phyloP scores from a whole-genome alignment of 257 asterid genomes.

The Nicotiana tabacum region DNA sequence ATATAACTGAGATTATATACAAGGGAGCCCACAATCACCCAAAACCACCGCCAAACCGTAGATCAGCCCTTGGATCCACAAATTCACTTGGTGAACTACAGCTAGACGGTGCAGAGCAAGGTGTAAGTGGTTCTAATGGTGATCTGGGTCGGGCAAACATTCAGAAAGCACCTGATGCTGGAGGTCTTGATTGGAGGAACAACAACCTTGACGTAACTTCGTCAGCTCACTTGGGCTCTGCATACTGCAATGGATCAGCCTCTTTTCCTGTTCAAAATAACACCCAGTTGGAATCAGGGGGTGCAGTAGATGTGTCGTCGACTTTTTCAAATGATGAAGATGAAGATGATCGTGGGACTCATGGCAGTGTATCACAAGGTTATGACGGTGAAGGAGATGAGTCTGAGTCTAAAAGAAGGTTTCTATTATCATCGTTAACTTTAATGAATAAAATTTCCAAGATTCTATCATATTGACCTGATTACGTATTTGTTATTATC shows the following conservation, averaged over 20 bases:
- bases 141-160: slow-evolving; percentile 38
- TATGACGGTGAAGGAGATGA: slow-evolving; percentile 77
- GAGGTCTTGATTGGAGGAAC: slow-evolving; percentile 38
- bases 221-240: slow-evolving; percentile 32
- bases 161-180: slow-evolving; percentile 38
- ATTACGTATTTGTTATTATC: background rate
- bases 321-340: slow-evolving; percentile 64
- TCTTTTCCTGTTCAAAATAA: slow-evolving; percentile 36
- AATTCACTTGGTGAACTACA: slow-evolving; percentile 38
- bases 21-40: slow-evolving; percentile 79
- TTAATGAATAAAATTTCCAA: slow-evolving; percentile 1
- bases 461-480: background rate
- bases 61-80: slow-evolving; percentile 45
- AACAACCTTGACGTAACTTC: slow-evolving; percentile 47
- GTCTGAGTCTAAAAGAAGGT: slow-evolving; percentile 85
- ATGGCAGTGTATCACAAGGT: slow-evolving; percentile 60
- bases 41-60: slow-evolving; percentile 58
- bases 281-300: slow-evolving; percentile 41
- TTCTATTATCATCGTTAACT: slow-evolving; percentile 4
- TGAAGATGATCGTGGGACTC: slow-evolving; percentile 58
- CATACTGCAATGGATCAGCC: slow-evolving; percentile 33
- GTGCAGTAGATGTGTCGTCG: slow-evolving; percentile 47
- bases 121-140: slow-evolving; percentile 23
- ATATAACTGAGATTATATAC: slow-evolving; percentile 73
- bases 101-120: slow-evolving; percentile 42